phyloP scores from a whole-genome alignment of 305 asterid species.

The Fraxinus floribunda region DNA sequence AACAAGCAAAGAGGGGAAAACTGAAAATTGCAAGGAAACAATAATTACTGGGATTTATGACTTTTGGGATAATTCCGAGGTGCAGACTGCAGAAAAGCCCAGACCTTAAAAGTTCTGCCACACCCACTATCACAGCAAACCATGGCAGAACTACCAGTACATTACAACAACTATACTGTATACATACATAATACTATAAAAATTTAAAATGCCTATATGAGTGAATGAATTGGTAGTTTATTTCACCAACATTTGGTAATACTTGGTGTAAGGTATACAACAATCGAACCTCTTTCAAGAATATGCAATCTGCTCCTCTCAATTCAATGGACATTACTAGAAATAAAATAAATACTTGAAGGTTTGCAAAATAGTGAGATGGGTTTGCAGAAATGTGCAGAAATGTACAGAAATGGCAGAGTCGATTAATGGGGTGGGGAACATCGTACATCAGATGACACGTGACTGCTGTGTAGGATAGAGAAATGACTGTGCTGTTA shows the following conservation, averaged over 20 bases:
- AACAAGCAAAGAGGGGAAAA: constrained; percentile 15
- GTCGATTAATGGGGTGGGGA: constrained; percentile 21
- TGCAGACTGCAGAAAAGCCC: constrained; percentile 30
- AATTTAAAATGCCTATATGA: constrained; percentile 29
- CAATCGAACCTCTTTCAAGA: background rate
- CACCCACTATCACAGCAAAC: background rate
- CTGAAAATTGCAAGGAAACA: constrained; percentile 4
- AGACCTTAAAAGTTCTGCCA: constrained; percentile 3
- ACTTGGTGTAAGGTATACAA: background rate
- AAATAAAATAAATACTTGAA: background rate
- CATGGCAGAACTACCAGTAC: background rate
- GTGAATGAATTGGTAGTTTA: constrained; percentile 36
- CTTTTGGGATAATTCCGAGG: constrained; percentile 39
- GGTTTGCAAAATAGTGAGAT: background rate
- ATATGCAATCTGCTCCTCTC: background rate
- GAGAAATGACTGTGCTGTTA: background rate
- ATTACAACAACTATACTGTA: background rate
- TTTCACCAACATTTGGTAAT: constrained; percentile 1
- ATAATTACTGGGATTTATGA: constrained; percentile 36
- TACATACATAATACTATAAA: background rate
- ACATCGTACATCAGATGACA: constrained; percentile 41
- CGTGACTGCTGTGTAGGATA: constrained; percentile 40
- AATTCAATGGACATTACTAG: background rate
- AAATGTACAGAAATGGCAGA: background rate
- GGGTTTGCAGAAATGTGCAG: background rate